These are phyloP conservation scores for Coleophoma crateriformis DNA, from an alignment of 2,329 filamentous ascomycete species.

Conservation along the genomic window DNA sequence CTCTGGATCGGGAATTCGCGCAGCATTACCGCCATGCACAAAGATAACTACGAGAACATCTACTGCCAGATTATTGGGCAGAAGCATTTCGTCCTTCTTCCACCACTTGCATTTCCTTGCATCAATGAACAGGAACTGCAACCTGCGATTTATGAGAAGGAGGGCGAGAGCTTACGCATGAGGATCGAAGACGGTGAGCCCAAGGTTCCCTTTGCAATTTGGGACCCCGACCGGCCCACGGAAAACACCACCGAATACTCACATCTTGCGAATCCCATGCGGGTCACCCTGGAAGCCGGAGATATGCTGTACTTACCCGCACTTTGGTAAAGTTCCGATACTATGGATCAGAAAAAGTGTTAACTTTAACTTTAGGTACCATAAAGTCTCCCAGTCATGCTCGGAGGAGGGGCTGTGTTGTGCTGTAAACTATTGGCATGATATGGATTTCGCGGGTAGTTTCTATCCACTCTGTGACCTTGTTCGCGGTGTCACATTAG, in stretches of 20 bases:
- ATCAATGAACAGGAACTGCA: conserved; percentile 57
- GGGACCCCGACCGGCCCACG: conserved; percentile 64
- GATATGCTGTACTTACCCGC: conserved; percentile 81
- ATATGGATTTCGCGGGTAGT: conserved; percentile 69
- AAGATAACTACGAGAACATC: conserved; percentile 81
- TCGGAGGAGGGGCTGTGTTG: conserved; percentile 66
- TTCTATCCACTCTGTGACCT: conserved; percentile 48
- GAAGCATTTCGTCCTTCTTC: conserved; percentile 71
- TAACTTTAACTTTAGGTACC: conserved; percentile 47
- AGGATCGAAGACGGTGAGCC: conserved; percentile 23
- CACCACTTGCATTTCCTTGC: conserved; percentile 64
- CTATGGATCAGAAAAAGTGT: background rate
- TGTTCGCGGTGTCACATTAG: conserved; percentile 10
- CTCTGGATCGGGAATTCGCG: conserved; percentile 74
- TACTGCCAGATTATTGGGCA: conserved; percentile 70
- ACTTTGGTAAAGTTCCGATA: conserved; percentile 55
- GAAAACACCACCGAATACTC: conserved; percentile 51
- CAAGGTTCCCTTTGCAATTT: conserved; percentile 62
- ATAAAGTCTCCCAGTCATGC: conserved; percentile 72
- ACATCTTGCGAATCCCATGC: conserved; percentile 50
- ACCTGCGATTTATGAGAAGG: conserved; percentile 50
- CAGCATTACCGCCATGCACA: conserved; percentile 68
- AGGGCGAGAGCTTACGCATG: conserved; percentile 6
- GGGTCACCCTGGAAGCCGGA: conserved; percentile 64
- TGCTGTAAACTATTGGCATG: conserved; percentile 83